Percentiles rank a stretch among this genome's conserved stretches.
Evolutionary conservation across 208 protist genomes (phyloP).

Genomic region (Spongospora subterranea): DNA sequence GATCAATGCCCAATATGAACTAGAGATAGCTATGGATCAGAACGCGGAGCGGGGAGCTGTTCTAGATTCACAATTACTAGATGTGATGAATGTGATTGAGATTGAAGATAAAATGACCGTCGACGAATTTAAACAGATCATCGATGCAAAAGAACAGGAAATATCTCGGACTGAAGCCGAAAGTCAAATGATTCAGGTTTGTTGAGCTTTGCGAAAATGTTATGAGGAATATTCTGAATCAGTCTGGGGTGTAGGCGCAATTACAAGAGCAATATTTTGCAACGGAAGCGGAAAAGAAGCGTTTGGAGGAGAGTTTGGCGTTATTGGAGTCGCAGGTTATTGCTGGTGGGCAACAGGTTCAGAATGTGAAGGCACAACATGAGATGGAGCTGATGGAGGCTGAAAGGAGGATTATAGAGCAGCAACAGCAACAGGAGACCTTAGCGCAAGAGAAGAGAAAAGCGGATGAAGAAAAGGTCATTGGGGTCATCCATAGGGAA

Average conservation of each 20-base stretch:
- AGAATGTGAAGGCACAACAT: not conserved
- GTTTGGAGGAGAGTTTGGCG: not conserved
- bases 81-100: not conserved
- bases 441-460: not conserved
- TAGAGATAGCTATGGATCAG: constrained; percentile 12
- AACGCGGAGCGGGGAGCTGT: not conserved
- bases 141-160: not conserved
- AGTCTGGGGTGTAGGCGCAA: not conserved
- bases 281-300: not conserved
- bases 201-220: no score
- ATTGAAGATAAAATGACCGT: constrained; percentile 7
- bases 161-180: not conserved
- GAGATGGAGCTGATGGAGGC: not conserved
- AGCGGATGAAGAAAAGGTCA: constrained; percentile 24
- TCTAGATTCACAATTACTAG: not conserved
- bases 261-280: not conserved
- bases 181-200: not conserved
- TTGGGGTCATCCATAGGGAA: not conserved
- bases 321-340: constrained; percentile 44
- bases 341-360: constrained; percentile 1
- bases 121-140: not conserved
- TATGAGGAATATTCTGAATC: no score
- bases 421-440: not conserved
- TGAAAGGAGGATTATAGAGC: not conserved
- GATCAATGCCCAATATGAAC: not conserved